Percentiles rank a stretch among this genome's conserved stretches.
These are phyloP conservation scores for Mrakia gelida DNA, from an alignment of 768 basidiomycete genomes.

Conservation along the genomic window DNA sequence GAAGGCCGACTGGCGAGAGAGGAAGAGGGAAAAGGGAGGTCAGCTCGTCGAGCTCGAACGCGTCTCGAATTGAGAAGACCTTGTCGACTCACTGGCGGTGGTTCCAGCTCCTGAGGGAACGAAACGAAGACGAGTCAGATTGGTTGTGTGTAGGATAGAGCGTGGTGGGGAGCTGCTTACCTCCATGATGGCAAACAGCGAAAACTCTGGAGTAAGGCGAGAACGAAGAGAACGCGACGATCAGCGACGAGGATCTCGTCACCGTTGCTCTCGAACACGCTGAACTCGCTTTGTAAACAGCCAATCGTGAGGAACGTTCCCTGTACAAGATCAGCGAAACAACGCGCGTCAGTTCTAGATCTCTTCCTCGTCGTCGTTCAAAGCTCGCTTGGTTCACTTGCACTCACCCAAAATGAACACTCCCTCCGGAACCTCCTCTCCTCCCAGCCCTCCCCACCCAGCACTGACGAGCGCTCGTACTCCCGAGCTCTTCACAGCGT, in stretches of 20 bases:
- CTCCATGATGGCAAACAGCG: slow-evolving; percentile 60
- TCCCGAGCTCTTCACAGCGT: slow-evolving; percentile 55
- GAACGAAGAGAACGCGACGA: no score
- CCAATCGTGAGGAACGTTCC: slow-evolving; percentile 66
- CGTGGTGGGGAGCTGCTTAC: background rate
- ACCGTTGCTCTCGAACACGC: no score
- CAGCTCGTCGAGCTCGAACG: no score
- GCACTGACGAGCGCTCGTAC: slow-evolving; percentile 61
- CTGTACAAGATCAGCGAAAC: no score
- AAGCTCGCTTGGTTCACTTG: no score
- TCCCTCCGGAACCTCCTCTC: slow-evolving; percentile 51
- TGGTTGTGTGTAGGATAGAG: background rate
- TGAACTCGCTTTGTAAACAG: slow-evolving; percentile 52
- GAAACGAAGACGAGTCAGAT: background rate
- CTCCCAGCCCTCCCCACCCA: slow-evolving; percentile 65
- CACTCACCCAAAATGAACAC: slow-evolving; percentile 54
- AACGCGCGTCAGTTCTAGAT: background rate
- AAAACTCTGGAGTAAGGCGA: slow-evolving; percentile 43
- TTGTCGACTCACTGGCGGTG: slow-evolving; percentile 52
- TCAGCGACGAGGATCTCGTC: no score
- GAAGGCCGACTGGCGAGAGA: slow-evolving; percentile 49
- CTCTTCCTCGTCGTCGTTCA: background rate
- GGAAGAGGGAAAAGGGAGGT: no score
- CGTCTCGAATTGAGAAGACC: no score
- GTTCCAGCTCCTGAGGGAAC: slow-evolving; percentile 56